These are phyloP conservation scores for Mycena sp. DNA, from an alignment of 1,284 basidiomycete species.

Conservation along the genomic window DNA sequence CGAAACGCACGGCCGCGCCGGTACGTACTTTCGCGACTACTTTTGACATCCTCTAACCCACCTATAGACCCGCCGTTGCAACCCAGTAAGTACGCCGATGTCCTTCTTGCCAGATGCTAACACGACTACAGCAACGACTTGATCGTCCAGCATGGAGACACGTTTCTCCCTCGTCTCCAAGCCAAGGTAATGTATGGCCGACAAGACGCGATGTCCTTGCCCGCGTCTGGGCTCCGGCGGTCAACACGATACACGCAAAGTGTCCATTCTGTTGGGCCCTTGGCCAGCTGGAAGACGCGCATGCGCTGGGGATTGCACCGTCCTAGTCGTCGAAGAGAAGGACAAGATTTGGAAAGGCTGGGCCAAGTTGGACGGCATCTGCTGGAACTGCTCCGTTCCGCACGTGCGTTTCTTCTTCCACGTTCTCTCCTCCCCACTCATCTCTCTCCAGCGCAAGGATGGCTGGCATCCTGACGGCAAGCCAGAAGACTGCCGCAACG, in stretches of 20 bases:
- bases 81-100: neutral
- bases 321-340: neutral
- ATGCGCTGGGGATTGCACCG: neutral
- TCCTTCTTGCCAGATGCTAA: neutral
- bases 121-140: neutral
- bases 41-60: neutral
- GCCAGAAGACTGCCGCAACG: neutral
- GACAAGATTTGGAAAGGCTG: neutral
- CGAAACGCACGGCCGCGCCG: too few species aligned
- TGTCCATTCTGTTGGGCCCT: conserved; percentile 3
- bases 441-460: neutral
- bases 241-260: neutral
- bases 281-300: neutral
- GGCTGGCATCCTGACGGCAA: neutral
- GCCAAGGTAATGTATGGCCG: neutral
- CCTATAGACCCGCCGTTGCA: neutral
- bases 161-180: neutral
- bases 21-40: neutral
- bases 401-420: neutral
- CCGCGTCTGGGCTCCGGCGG: neutral
- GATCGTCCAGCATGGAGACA: neutral
- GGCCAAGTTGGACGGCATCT: neutral
- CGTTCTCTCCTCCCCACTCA: neutral
- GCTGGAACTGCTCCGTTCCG: neutral
- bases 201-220: neutral